Base-by-base conservation (phyloP, 2,329 filamentous ascomycete genomes). In the Nannizziopsis barbatae region DNA sequence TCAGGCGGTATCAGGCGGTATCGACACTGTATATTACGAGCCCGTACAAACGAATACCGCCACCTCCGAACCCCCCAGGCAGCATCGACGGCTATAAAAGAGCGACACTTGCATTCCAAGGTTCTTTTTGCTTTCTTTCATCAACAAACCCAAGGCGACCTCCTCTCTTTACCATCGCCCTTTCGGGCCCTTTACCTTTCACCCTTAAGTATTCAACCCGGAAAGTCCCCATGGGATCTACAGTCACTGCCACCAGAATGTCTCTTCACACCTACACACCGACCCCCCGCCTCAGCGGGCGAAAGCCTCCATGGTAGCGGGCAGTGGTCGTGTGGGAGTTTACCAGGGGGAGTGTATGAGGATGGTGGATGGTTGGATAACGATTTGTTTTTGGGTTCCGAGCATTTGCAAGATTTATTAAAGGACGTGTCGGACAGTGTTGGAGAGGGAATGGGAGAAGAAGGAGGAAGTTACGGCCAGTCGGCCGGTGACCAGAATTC, bases 201-300 rank as follows among this genome's bases (percentile, higher is more conserved):
- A 8, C 33, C 45, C 49, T 49, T 22, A 32, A 49, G 38, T 50
- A 53, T 53, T 49, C 35, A 41, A 27, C 22, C 20, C 46, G 47
- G 49, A 30, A 41, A 39, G 45, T 33, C 49, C 33, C 49, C 18
- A 47, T 44, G 35, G n/a, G 37, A 17, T 9, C 49, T 17, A 2
- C 45, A 41, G 42, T 11, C 37, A 31, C 40, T 17, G 18, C 46
- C 4, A 33, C n/a, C 42, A 38, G 36, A 43, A 14, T 43, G 15
- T 35, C 14, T 5, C 2, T 8, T 32, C 3, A 15, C 9, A 36
- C 42, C 41, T 40, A 42, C 49, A 17, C 15, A 12, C 45, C 47
- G 20, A 4, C 10, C 31, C n/a, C 17, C 18, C 43, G 22, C 15
- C 27, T 48, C 36, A 7, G 22, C 38, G 35, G 32, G 31, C 42